Evolutionary conservation across 2,329 filamentous ascomycete genomes (phyloP).

Genomic region (Sporothrix curviconia): DNA sequence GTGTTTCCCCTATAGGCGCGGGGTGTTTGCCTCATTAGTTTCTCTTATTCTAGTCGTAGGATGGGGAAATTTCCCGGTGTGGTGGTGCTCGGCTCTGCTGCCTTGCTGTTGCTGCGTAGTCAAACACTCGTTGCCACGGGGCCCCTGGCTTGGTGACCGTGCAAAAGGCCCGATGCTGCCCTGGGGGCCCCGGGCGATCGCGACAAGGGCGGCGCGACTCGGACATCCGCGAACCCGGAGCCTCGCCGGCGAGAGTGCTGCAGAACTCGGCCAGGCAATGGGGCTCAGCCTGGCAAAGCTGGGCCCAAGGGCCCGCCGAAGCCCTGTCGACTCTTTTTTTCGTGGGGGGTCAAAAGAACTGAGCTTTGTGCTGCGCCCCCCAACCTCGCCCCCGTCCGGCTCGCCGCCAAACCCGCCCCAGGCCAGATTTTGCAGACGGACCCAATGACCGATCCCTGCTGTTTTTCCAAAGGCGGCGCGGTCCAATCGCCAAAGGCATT

Average conservation of each 20-base stretch:
- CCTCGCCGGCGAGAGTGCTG: constrained; percentile 3
- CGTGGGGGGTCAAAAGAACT: constrained; percentile 27
- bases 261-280: constrained; percentile 31
- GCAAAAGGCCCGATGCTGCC: background rate
- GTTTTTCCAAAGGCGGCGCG: constrained; percentile 18
- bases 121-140: no score
- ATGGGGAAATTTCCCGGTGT: background rate
- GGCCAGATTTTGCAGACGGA: no score
- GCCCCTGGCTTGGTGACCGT: background rate
- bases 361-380: constrained; percentile 10
- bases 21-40: no score
- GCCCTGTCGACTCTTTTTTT: constrained; percentile 23
- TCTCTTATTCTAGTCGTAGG: no score
- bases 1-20: no score
- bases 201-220: no score
- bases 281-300: constrained; percentile 28
- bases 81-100: background rate
- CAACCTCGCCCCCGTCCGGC: background rate
- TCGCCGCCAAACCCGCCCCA: background rate
- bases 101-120: no score
- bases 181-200: background rate
- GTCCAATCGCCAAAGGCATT: constrained; percentile 35
- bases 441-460: no score
- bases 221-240: background rate
- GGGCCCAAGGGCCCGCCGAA: background rate